phyloP scores from a whole-genome alignment of 352 stramenopile genomes.

The Globisporangium rhizosaccharum region DNA sequence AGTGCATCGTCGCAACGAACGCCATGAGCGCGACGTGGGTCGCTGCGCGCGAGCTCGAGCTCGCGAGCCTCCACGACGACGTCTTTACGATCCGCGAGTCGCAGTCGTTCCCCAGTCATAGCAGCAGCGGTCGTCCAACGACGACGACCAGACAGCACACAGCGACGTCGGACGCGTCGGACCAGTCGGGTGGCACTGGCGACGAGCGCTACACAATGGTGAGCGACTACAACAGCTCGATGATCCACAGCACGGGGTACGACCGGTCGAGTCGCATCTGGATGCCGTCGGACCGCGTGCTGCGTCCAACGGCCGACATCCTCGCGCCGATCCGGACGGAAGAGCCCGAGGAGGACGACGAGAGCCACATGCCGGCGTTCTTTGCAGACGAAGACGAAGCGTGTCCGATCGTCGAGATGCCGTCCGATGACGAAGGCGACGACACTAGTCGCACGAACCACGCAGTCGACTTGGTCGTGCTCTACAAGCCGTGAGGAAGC shows the following conservation, averaged over 20 bases:
- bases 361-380: slow-evolving; percentile 5
- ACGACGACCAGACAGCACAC: slow-evolving; percentile 1
- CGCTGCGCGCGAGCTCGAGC: slow-evolving; percentile 10
- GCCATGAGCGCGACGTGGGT: slow-evolving; percentile 11
- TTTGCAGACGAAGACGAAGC: slow-evolving; percentile 12
- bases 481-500: slow-evolving; percentile 7
- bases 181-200: neutral
- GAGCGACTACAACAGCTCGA: slow-evolving; percentile 7
- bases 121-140: neutral
- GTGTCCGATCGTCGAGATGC: slow-evolving; percentile 13
- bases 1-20: slow-evolving; percentile 14
- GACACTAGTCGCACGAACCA: slow-evolving; percentile 1
- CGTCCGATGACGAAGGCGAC: slow-evolving; percentile 7
- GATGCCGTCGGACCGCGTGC: slow-evolving; percentile 13
- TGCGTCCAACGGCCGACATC: slow-evolving; percentile 8
- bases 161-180: slow-evolving; percentile 2
- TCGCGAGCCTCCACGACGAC: neutral
- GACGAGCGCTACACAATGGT: slow-evolving; percentile 11
- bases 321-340: slow-evolving; percentile 7
- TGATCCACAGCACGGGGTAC: neutral
- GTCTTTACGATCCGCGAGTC: neutral
- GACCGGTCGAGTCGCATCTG: slow-evolving; percentile 15
- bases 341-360: slow-evolving; percentile 9
- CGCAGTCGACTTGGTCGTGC: slow-evolving; percentile 9
- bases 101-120: neutral